Conservation (phyloP, 202 grass and related monocot species). For the Bolboschoenoplectus hybrid region DNA sequence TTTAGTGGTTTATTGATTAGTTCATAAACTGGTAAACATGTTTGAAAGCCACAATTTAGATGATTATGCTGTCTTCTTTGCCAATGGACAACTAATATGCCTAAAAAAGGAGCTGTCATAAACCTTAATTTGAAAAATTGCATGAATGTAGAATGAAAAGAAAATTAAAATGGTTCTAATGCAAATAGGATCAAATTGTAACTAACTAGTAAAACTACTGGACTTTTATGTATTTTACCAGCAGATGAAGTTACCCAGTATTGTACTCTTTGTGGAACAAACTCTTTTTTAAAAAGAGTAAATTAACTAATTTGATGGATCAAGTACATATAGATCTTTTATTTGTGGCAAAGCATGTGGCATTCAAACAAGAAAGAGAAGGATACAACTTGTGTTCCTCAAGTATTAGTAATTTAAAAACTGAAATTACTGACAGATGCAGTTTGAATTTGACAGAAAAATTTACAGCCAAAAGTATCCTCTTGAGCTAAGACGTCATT, state of each 20-base stretch:
- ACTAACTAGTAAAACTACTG: background rate
- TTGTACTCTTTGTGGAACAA: background rate
- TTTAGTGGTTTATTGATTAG: background rate
- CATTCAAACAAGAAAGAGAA: background rate
- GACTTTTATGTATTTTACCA: background rate
- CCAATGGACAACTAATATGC: background rate
- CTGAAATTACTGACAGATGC: background rate
- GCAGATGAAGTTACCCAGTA: background rate
- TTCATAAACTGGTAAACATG: background rate
- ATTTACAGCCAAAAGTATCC: background rate
- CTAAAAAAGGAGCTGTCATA: background rate
- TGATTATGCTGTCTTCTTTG: background rate
- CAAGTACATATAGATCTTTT: background rate
- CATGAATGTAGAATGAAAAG: background rate
- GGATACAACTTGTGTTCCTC: background rate
- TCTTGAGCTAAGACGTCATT: background rate
- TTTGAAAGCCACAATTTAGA: background rate
- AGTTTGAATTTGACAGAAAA: background rate
- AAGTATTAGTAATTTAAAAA: background rate
- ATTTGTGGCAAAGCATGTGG: background rate
- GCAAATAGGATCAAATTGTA: slow-evolving; percentile 1
- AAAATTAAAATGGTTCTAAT: background rate
- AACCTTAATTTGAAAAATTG: background rate
- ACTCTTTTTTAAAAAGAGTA: background rate
- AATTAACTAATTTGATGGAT: background rate